phyloP scores from a whole-genome alignment of 306 rosid species.

The Datisca glomerata region DNA sequence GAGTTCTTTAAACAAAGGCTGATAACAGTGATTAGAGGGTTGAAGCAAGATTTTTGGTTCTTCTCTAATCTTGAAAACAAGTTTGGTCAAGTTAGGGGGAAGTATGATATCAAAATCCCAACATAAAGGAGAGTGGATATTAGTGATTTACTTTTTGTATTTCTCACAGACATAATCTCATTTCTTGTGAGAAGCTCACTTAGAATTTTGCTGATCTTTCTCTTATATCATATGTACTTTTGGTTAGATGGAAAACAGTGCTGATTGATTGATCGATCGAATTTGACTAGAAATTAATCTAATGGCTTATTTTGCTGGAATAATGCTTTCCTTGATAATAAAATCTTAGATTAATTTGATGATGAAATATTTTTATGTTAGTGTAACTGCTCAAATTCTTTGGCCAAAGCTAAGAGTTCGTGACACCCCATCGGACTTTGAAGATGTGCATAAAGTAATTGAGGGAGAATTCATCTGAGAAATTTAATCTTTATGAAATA shows the following conservation, averaged over 20 bases:
- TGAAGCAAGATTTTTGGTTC: slow-evolving; percentile 41
- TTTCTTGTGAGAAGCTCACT: slow-evolving; percentile 60
- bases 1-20: slow-evolving; percentile 31
- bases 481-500: too few relatives aligned
- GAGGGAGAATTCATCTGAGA: too few relatives aligned
- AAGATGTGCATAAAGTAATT: too few relatives aligned
- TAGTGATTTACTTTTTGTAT: slow-evolving; percentile 8
- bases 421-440: too few relatives aligned
- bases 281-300: too few relatives aligned
- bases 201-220: neutral
- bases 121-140: slow-evolving; percentile 29
- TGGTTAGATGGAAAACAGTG: neutral
- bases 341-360: too few relatives aligned
- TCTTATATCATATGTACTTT: neutral
- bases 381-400: too few relatives aligned
- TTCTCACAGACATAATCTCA: slow-evolving; percentile 35
- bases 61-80: slow-evolving; percentile 22
- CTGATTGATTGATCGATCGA: neutral
- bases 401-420: too few relatives aligned
- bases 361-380: too few relatives aligned
- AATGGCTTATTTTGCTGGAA: too few relatives aligned
- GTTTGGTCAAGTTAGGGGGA: slow-evolving; percentile 8
- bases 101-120: slow-evolving; percentile 23
- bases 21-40: slow-evolving; percentile 21
- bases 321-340: too few relatives aligned